Percentiles rank a stretch among this genome's conserved stretches.
Evolutionary conservation across 768 basidiomycete species (phyloP).

Genomic region (Pleurotus pulmonarius): DNA sequence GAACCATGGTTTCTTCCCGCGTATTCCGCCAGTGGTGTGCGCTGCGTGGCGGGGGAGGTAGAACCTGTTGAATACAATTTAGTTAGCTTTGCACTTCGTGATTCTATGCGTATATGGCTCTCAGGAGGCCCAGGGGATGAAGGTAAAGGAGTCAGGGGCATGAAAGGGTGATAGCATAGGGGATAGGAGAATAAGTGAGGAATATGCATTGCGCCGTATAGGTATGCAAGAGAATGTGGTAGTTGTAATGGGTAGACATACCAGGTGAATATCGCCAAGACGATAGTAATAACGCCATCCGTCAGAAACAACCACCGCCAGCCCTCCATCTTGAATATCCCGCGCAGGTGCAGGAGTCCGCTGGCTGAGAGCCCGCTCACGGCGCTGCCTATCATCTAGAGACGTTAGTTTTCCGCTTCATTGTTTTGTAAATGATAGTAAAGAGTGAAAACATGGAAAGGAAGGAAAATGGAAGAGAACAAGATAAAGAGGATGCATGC

Average conservation of each 20-base stretch:
- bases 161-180: too few species aligned
- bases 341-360: conserved; percentile 2
- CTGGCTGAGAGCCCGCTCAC: conserved; percentile 6
- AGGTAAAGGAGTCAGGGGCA: too few species aligned
- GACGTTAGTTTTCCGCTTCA: not conserved
- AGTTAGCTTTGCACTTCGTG: not conserved
- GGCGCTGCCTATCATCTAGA: conserved; percentile 8
- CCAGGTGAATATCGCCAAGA: conserved; percentile 4
- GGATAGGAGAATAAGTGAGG: too few species aligned
- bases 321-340: conserved; percentile 4
- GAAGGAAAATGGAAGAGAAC: not conserved
- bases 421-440: not conserved
- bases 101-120: too few species aligned
- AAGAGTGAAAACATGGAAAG: not conserved
- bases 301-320: conserved; percentile 5
- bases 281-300: not conserved
- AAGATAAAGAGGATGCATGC: not conserved
- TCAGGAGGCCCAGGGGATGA: too few species aligned
- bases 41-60: conserved; percentile 4
- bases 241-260: not conserved
- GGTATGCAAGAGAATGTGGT: too few species aligned
- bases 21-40: not conserved
- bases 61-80: not conserved
- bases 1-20: conserved; percentile 1
- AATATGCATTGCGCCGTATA: not conserved